Evolutionary conservation across 768 basidiomycete genomes (phyloP), one percentile per base, ranked within the genome.

Genomic region (Tulasnella sp.): DNA sequence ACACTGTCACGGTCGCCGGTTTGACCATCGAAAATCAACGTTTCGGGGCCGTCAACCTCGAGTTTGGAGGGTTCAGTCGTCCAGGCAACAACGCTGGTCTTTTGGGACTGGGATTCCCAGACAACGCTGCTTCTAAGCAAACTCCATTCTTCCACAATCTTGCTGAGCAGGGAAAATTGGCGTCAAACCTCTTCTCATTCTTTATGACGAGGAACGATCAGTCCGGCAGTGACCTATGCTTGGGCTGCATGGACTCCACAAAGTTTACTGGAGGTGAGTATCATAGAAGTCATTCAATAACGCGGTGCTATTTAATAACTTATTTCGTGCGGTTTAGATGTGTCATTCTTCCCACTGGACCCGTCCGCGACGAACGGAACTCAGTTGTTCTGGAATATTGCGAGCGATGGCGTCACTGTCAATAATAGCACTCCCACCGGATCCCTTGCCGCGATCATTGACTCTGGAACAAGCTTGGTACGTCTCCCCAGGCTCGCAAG

Each of bases 381-480:
- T 36, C 75, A 75, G 16, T 18, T 48, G 39, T 75, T 48, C 31
- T 75, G 75, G 75, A 75, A 75, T 21, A 56, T 56, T 24, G 44
- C 52, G 16, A 56, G 44, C 16, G 52, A 56, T 42, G 34, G 75
- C 44, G 75, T 14, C n/a, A 38, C 44, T 12, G 44, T 75, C 46
- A 36, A 48, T 36, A 14, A 52, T 19, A 18, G 52, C 75, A 34
- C 31, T 27, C 44, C 44, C 27, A 75, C 44, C 19, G 39, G 44
- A 14, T 34, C 40, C 1, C 52, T 75, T 14, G 52, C 44, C 31
- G 82, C 86, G 12, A 84, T 88, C 78, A 77, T 88, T 72, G 84
- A 85, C 80, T 80, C 82, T 19, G 80, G 80, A 27, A 80, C 80
- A 7, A 80, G 75, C 46, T 62, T 80, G 68, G 82, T 85, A 38